Evolutionary conservation across 2,329 filamentous ascomycete genomes (phyloP), one percentile per base, ranked within the genome.

Genomic region (Chaetomium olivaceum): DNA sequence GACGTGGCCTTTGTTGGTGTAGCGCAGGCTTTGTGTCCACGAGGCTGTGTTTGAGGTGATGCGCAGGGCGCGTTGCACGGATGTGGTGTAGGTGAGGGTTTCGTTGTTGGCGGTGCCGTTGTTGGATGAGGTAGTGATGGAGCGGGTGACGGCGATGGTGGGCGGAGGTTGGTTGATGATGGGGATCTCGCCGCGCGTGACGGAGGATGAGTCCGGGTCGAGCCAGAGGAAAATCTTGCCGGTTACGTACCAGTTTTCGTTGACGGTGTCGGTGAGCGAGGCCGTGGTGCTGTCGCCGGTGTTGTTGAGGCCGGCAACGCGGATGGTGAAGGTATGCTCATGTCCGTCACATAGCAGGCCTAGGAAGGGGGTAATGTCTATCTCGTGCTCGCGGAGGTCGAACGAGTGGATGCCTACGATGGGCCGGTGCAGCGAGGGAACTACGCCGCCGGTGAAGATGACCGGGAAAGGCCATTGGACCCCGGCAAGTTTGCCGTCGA

Each of bases 201-300:
- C 74, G 21, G 80, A 82, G 9, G 75, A 78, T 7, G 75, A 73
- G 2, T 79, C 74, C 65, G 78, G 74, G 70, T 89, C 87, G 0
- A 89, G 80, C 87, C 91, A 95, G n/a, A 93, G 71, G 74, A 95
- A 94, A 12, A 94, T 81, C 76, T 93, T 95, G 48, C 90, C 91
- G 0, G 89, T 90, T 2, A 95, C 83, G 19, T 90, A 83, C 92
- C 91, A 95, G 72, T 87, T 87, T 61, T 81, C 83, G n/a, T 82
- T 85, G 2, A 90, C 86, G 0, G 81, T 82, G 25, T 83, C 75
- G 0, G 84, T 84, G 7, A 90, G 74, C 1, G 73, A 75, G 1
- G 81, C 84, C 23, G 64, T 51, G 3, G 74, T 76, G 8, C 81
- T 81, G 14, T 77, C 74, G 1, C 80, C 29, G 9, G 58, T 81